Evolutionary conservation across 2,329 filamentous ascomycete species (phyloP).

Genomic region (Coniella vitis): DNA sequence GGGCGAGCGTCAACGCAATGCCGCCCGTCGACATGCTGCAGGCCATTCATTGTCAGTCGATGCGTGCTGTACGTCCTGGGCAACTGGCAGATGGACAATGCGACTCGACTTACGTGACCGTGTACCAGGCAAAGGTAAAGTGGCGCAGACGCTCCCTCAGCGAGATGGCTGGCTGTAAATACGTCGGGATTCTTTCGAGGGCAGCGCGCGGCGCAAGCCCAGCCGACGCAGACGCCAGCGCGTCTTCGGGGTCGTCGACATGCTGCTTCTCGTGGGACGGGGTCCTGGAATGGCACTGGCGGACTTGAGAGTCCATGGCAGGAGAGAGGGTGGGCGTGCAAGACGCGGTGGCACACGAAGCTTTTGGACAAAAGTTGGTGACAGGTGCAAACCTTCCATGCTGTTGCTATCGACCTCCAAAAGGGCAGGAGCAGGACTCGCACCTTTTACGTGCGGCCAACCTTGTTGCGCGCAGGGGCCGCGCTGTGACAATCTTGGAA

Average conservation of each 20-base stretch:
- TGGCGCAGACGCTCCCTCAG: slow-evolving; percentile 24
- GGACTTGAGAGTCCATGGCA: slow-evolving; percentile 9
- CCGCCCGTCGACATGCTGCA: slow-evolving; percentile 25
- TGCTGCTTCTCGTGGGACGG: slow-evolving; percentile 5
- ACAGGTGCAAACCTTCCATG: not conserved
- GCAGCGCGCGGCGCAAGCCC: slow-evolving; percentile 2
- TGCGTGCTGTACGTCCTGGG: not conserved
- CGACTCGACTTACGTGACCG: slow-evolving; percentile 21
- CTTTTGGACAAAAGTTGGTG: not conserved
- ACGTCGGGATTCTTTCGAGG: slow-evolving; percentile 24
- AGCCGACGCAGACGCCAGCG: not conserved
- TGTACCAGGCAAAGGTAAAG: slow-evolving; percentile 30
- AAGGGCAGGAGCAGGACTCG: not conserved
- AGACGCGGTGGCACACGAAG: not conserved
- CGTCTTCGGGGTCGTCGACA: slow-evolving; percentile 1
- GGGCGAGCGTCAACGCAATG: slow-evolving; percentile 22
- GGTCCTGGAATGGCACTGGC: slow-evolving; percentile 1
- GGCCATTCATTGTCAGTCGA: not conserved
- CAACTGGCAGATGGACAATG: not conserved
- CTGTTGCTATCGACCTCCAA: not conserved
- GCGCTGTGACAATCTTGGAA: too few relatives aligned
- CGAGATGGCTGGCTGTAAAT: slow-evolving; percentile 24
- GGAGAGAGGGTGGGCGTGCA: not conserved
- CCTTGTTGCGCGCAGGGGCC: too few relatives aligned
- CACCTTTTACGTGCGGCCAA: too few relatives aligned